Base-by-base conservation (phyloP, 345 rosid species). In the Excoecaria agallocha region DNA sequence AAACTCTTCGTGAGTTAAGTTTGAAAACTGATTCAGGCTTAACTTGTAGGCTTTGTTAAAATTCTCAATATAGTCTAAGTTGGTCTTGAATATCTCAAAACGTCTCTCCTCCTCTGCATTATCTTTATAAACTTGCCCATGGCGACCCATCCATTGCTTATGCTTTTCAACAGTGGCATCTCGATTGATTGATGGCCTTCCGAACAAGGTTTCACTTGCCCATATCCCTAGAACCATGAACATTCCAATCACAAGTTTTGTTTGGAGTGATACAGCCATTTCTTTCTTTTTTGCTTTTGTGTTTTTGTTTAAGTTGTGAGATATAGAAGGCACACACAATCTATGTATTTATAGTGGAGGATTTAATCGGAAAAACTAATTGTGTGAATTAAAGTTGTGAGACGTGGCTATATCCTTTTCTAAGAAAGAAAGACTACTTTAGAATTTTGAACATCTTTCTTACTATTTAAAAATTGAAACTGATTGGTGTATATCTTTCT, bases 61-160 rank as follows among this genome's bases (percentile, higher is more conserved):
- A 25, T 49, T 54, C 10, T 77, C 73, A 24, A 79, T 70, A 16
- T 66, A 46, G 11, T 51, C 66, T 41, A 69, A 37, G 25, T 79
- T 79, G n/a, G 63, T 49, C 78, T 63, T 79, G 75, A 78, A 78
- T 63, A 68, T 73, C 70, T 68, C 64, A 30, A 68, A 68, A 12
- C 77, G 77, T 58, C 35, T 74, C 70, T 78, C 66, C 69, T 74
- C 69, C 71, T 79, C 82, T 2, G 22, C 45, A 11, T 30, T 15
- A 35, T 70, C 60, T 6, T 56, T 16, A 16, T 79, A 79, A 5
- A 43, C 55, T 0, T 78, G 78, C 3, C 75, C 60, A 37, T 69
- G 66, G 3, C 15, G 41, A 25, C 45, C 70, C 75, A 79, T 69
- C 82, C 82, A 79, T 58, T 61, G 82, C 71, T 79, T 59, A 43